Percentiles rank a stretch among this genome's conserved stretches.
phyloP scores from a whole-genome alignment of 495 filamentous ascomycete genomes.

The Aspergillus homomorphus region DNA sequence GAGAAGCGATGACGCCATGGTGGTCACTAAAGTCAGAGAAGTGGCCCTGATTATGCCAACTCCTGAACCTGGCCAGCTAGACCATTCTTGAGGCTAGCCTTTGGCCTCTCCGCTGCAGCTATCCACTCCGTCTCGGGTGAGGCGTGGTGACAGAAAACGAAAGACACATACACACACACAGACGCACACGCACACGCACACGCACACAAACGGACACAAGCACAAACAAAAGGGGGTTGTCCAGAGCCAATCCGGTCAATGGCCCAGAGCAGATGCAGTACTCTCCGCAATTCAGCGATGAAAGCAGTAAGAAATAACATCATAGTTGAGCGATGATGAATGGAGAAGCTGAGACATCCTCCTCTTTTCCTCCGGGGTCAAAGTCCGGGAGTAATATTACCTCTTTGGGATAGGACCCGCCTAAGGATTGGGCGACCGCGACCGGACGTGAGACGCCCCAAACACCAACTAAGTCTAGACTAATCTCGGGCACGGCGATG shows the following conservation, averaged over 20 bases:
- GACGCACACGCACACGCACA: neutral
- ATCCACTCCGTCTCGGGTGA: slow-evolving; percentile 3
- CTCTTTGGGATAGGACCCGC: slow-evolving; percentile 1
- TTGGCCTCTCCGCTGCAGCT: slow-evolving; percentile 1
- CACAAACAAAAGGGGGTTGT: neutral
- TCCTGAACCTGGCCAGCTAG: slow-evolving; percentile 1
- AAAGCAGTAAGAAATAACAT: no score
- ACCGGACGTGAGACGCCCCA: slow-evolving; percentile 4
- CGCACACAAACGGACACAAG: neutral
- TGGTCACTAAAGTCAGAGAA: neutral
- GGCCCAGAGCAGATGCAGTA: no score
- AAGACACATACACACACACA: neutral
- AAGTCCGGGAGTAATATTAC: slow-evolving; percentile 2
- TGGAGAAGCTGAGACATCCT: no score
- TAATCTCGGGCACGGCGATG: slow-evolving; percentile 3
- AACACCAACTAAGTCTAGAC: neutral
- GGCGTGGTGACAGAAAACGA: slow-evolving; percentile 6
- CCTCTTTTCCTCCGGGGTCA: no score
- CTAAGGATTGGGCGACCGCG: slow-evolving; percentile 1
- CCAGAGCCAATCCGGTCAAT: neutral
- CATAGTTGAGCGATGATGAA: no score
- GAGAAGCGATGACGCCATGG: neutral
- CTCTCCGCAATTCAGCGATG: no score
- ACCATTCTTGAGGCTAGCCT: neutral
- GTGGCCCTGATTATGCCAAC: neutral